A percentile compares a stretch with the other conserved stretches of the same genome.
phyloP scores from a whole-genome alignment of 2,329 filamentous ascomycete species.

The Nakataea oryzae region DNA sequence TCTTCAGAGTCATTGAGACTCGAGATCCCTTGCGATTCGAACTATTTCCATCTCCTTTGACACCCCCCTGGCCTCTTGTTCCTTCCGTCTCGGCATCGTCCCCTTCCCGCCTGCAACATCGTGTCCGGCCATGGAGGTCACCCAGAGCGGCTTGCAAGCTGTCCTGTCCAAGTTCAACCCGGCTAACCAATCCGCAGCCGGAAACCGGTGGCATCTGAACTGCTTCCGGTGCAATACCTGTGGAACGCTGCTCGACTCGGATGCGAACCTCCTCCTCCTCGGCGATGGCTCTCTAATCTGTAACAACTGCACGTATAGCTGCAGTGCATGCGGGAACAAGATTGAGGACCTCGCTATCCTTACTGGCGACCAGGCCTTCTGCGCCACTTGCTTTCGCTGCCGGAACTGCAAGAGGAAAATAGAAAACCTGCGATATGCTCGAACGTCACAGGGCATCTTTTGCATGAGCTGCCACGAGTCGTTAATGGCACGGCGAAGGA shows the following conservation, averaged over 20 bases:
- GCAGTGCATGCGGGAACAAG: slow-evolving; percentile 91
- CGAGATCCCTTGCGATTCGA: neutral
- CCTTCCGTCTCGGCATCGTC: neutral
- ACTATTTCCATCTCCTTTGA: neutral
- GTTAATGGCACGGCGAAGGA: slow-evolving; percentile 82
- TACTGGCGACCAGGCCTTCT: slow-evolving; percentile 96
- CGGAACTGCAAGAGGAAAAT: slow-evolving; percentile 98
- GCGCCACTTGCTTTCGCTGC: slow-evolving; percentile 92
- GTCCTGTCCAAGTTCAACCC: slow-evolving; percentile 15
- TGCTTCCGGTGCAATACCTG: slow-evolving; percentile 98
- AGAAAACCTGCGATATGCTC: slow-evolving; percentile 92
- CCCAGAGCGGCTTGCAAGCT: neutral
- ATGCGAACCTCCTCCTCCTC: slow-evolving; percentile 91
- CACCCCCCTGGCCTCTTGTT: neutral
- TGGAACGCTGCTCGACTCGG: slow-evolving; percentile 89
- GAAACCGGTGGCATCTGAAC: slow-evolving; percentile 96
- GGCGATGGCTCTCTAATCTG: slow-evolving; percentile 97
- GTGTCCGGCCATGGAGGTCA: slow-evolving; percentile 2
- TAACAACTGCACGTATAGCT: slow-evolving; percentile 99
- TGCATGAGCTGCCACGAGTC: slow-evolving; percentile 99
- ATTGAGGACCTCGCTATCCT: slow-evolving; percentile 97
- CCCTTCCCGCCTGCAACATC: neutral
- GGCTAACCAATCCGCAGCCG: slow-evolving; percentile 45
- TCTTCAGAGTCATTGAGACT: neutral
- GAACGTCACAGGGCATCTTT: slow-evolving; percentile 96